Evolutionary conservation across 306 rosid species (phyloP).

Genomic region (Pyrus betulifolia): DNA sequence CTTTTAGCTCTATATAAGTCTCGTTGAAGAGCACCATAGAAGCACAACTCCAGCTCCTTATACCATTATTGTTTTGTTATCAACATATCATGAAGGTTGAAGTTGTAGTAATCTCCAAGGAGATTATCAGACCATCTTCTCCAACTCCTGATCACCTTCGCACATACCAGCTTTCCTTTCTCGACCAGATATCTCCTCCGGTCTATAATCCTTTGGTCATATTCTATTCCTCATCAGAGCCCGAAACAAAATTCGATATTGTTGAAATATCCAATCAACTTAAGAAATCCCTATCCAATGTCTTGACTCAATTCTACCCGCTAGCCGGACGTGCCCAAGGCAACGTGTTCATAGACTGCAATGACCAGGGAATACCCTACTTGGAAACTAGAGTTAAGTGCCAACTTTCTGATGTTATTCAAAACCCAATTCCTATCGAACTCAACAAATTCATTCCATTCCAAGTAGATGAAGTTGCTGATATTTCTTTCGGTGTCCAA

Average conservation of each 20-base stretch:
- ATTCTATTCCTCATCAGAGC: constrained; percentile 16
- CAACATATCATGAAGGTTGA: constrained; percentile 7
- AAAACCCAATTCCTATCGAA: constrained; percentile 27
- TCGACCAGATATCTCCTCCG: constrained; percentile 39
- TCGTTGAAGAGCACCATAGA: neutral
- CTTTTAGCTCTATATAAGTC: neutral
- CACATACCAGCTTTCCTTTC: constrained; percentile 44
- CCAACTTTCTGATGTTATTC: constrained; percentile 24
- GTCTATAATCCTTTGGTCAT: constrained; percentile 23
- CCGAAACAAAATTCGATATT: neutral
- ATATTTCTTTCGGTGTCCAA: constrained; percentile 39
- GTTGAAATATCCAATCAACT: constrained; percentile 18
- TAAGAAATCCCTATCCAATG: constrained; percentile 41
- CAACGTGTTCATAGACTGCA: constrained; percentile 31
- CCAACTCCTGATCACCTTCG: constrained; percentile 24
- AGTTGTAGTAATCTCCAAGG: constrained; percentile 11
- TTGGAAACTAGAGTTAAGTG: constrained; percentile 30
- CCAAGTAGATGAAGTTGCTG: constrained; percentile 25
- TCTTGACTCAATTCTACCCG: constrained; percentile 31
- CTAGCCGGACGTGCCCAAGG: constrained; percentile 34
- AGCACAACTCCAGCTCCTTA: neutral
- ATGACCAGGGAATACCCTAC: constrained; percentile 42
- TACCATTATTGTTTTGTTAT: neutral
- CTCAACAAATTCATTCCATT: constrained; percentile 43
- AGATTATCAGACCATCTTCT: constrained; percentile 23